phyloP scores from a whole-genome alignment of 2,329 filamentous ascomycete genomes.

The Aspergillus viridinutans region DNA sequence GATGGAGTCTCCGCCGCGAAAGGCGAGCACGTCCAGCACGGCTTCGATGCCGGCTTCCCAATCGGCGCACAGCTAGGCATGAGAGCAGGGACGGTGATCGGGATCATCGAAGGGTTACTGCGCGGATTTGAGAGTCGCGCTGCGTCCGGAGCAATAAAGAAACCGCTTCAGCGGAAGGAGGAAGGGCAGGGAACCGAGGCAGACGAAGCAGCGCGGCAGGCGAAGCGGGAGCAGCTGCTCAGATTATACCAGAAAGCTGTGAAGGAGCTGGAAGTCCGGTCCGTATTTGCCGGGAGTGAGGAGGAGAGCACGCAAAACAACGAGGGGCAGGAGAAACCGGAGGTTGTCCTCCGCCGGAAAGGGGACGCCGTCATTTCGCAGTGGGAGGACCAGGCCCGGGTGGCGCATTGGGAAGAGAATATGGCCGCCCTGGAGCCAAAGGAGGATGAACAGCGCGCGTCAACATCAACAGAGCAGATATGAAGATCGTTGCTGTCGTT shows the following conservation, averaged over 20 bases:
- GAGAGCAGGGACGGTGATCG: conserved; percentile 68
- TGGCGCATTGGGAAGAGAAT: conserved; percentile 37
- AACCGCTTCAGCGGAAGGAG: conserved; percentile 17
- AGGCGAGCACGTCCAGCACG: conserved; percentile 69
- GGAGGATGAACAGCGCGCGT: conserved; percentile 7
- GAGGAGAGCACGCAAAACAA: conserved; percentile 3
- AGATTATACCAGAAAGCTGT: conserved; percentile 45
- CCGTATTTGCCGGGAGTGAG: conserved; percentile 53
- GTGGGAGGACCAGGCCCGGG: conserved; percentile 30
- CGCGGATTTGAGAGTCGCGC: conserved; percentile 27
- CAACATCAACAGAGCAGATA: conserved; percentile 14
- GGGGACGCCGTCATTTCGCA: conserved; percentile 26
- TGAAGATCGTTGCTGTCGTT: conserved; percentile 14
- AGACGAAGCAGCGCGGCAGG: conserved; percentile 26
- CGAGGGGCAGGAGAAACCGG: conserved; percentile 23
- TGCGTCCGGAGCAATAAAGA: conserved; percentile 24
- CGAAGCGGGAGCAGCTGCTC: conserved; percentile 32
- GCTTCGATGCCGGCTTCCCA: conserved; percentile 87
- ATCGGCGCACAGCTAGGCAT: conserved; percentile 78
- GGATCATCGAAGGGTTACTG: conserved; percentile 68
- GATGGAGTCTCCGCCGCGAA: conserved; percentile 80
- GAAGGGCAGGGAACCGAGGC: not conserved
- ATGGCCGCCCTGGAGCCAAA: conserved; percentile 36
- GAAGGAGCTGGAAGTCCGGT: conserved; percentile 57
- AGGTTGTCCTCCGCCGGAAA: conserved; percentile 23